phyloP scores from a whole-genome alignment of 2,329 filamentous ascomycete species.

The Venturiaceae sp. region DNA sequence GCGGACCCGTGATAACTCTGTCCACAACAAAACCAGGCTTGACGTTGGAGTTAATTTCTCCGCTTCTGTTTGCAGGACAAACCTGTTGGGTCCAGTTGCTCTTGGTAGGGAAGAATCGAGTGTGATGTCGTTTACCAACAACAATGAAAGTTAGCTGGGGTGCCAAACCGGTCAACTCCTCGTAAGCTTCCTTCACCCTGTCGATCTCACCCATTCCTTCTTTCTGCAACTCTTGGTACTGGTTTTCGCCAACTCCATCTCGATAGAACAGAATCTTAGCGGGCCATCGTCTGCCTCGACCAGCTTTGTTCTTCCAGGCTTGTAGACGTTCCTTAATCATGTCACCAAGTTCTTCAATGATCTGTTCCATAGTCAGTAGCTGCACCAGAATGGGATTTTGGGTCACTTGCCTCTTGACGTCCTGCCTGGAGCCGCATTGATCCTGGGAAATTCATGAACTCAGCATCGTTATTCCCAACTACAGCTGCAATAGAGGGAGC shows the following conservation, averaged over 20 bases:
- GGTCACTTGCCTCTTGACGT: neutral
- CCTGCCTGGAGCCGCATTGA: neutral
- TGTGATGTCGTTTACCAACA: conserved; percentile 30
- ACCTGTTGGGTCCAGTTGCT: no score
- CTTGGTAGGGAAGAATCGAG: conserved; percentile 27
- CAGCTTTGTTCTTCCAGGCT: conserved; percentile 8
- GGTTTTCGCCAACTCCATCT: conserved; percentile 17
- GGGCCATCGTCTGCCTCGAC: neutral
- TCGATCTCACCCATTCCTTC: conserved; percentile 27
- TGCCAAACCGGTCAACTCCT: no score
- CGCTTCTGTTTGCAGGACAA: no score
- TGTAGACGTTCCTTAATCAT: conserved; percentile 14
- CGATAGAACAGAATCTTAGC: conserved; percentile 19
- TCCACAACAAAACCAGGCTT: conserved; percentile 22
- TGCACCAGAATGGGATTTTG: no score
- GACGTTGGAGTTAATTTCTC: conserved; percentile 21
- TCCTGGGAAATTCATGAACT: conserved; percentile 16
- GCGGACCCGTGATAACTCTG: conserved; percentile 13
- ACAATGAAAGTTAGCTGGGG: conserved; percentile 20
- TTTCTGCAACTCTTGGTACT: conserved; percentile 43
- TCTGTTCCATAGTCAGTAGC: no score
- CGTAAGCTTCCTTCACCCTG: neutral
- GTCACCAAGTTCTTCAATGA: neutral
- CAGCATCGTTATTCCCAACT: conserved; percentile 27
- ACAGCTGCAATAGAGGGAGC: conserved; percentile 31